Evolutionary conservation across 2,329 filamentous ascomycete genomes (phyloP), one percentile per base, ranked within the genome.

Genomic region (Pseudogymnoascus sp.): DNA sequence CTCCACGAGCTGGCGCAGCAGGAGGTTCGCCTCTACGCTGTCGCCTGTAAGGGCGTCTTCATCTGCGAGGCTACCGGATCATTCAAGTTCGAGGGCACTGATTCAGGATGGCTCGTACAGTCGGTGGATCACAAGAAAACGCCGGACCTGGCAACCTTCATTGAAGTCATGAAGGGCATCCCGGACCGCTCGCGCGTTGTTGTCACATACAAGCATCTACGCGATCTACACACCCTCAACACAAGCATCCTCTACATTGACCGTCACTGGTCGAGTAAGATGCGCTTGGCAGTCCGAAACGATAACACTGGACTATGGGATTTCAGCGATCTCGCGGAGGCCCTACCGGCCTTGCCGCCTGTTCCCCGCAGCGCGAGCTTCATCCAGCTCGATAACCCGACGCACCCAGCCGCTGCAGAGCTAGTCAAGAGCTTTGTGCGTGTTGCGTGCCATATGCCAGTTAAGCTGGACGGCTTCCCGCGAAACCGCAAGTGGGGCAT

Each of bases 1-100:
- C 97, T 99, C 80, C 96, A 99, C 77, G 86, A 96, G 73, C 80
- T 99, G 16, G 99, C 96, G 0, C 99, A 99, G 75, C 95, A 99
- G 73, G 93, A 97, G 76, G 92, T 95, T n/a, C 88, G 95, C 8
- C 83, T 97, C 4, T 97, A 97, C 74, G 93, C 93, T 35, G 93
- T 99, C 63, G 88, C 93, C 8, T 89, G 92, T 69, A 88, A 92
- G 74, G 95, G 95, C 35, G 92, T 99, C 16, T 99, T 91, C 73
- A 89, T 97, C 64, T 97, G 93, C 72, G 95, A 99, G 76, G 91
- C 93, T 4, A 89, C 91, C 1, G 95, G 95, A 2, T 96, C 95
- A 0, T 99, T 97, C 81, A 88, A 93, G 60, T 91, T 99, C 67
- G 95, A 97, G 67, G 93, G 88, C 69, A 89, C 89, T 11, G 88